Base-by-base conservation (phyloP, 164 flowering plant species). In the Paratinospora sagittata region DNA sequence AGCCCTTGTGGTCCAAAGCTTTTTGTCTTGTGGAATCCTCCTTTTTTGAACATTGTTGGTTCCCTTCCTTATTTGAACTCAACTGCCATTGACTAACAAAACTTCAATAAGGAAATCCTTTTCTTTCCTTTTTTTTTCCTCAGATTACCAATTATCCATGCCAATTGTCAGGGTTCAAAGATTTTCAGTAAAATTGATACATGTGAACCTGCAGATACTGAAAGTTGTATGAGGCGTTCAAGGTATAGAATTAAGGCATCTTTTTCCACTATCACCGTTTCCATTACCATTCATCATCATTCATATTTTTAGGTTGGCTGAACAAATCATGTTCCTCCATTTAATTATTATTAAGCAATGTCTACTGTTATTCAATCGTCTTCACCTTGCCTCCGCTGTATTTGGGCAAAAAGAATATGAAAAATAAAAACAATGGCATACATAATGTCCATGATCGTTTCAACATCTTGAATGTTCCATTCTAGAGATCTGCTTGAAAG, bases 21-120 rank as follows among this genome's bases (percentile, higher is more conserved):
- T 75, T 95, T 95, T 76, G 75, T 85, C 66, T 83, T 95, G 57
- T 95, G 97, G 98, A 92, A 95, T 82, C 97, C 98, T 74, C 72
- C 88, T 43, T 76, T 80, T 82, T 65, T 45, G 16, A 81, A 72
- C 75, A 81, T 70, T 79, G 97, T 93, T 74, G 66, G 93, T 75
- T 63, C 19, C 71, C 67, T 45, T 27, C 47, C 45, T 67, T 72
- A 63, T 65, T 45, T 0, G 21, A 16, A 30, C n/a, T 64, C 23
- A 2, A 64, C 9, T 64, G 2, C 2, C 6, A 30, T 30, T 64
- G 41, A 16, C 41, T 30, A 30, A 11, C 26, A 24, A 21, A 26
- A 4, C 8, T 5, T 5, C 21, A 6, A 30, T 64, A 30, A 14
- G 10, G 21, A n/a, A 63, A 65, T 27, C 75, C 71, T 27, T 70